Evolutionary conservation across 768 basidiomycete species (phyloP).

Genomic region (Tulasnella sp.): DNA sequence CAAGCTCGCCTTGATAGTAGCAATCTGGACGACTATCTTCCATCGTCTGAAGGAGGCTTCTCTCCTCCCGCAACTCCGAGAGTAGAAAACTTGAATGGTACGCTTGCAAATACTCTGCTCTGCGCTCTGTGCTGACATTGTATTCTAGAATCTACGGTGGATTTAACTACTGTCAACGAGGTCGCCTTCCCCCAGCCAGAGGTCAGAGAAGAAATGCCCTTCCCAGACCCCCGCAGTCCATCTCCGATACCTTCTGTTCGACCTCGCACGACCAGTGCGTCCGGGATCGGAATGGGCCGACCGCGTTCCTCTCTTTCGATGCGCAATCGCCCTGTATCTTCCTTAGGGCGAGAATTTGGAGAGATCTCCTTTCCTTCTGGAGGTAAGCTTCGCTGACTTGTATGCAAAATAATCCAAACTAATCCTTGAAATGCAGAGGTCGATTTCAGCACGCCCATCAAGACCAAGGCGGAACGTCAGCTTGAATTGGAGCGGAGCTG

Average conservation of each 20-base stretch:
- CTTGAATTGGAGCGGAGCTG: conserved; percentile 21
- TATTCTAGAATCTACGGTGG: conserved; percentile 1
- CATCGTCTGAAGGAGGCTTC: conserved; percentile 4
- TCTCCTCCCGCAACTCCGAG: not conserved
- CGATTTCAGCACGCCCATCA: conserved; percentile 33
- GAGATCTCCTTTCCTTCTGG: conserved; percentile 32
- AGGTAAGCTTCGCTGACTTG: not conserved
- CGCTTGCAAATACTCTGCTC: not conserved
- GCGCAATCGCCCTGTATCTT: conserved; percentile 23
- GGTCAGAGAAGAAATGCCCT: not conserved
- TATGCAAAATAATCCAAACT: not conserved
- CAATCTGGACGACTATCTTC: conserved; percentile 4
- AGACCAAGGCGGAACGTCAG: conserved; percentile 14
- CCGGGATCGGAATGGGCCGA: conserved; percentile 23
- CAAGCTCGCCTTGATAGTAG: conserved; percentile 14
- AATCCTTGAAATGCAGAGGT: conserved; percentile 22
- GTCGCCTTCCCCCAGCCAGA: not conserved
- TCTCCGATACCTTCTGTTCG: conserved; percentile 10
- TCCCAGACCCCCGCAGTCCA: conserved; percentile 1
- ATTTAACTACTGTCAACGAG: not conserved
- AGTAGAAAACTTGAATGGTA: conserved; percentile 31
- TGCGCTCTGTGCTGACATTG: not conserved
- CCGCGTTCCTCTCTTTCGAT: conserved; percentile 23
- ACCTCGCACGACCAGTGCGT: conserved; percentile 8
- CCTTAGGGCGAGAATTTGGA: conserved; percentile 22